Evolutionary conservation across 2,329 filamentous ascomycete species (phyloP), one percentile per base, ranked within the genome.

Genomic region (Colletotrichum simmondsii): DNA sequence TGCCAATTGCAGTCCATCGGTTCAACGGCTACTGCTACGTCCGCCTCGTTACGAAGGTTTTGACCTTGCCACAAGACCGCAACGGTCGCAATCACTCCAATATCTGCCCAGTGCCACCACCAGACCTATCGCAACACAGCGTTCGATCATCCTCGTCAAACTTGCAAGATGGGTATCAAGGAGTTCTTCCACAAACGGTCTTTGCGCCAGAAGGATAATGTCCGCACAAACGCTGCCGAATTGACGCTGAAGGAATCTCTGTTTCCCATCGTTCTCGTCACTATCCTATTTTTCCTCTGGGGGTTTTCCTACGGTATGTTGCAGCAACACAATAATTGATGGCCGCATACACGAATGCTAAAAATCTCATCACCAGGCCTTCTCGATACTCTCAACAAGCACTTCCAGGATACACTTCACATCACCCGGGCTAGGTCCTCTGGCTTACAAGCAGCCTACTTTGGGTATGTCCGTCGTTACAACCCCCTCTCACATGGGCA

Each of bases 221-320:
- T 80, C 73, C 79, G 81, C 57, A 87, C 85, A 19, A 82, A 78
- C 61, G 85, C 85, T 1, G 84, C 85, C 10, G 83, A 93, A 80
- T 84, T 94, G 74, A 93, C 91, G 0, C 79, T 94, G 35, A 85
- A 90, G 65, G 87, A 93, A 77, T 94, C 92, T 14, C 85, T 94
- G 65, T 88, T 89, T 76, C 93, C 92, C 3, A 86, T 94, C 58
- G 84, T 85, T 67, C 86, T 95, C 5, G 92, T 94, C 58, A 87
- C 85, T 7, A 79, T 83, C 30, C 68, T 75, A 19, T 75, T 75
- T 62, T 75, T 75, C 30, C 74, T 75, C 8, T 75, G 74, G 74
- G 74, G 74, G 2, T 75, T 75, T 46, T 74, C 74, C 12, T 75
- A 75, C 65, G 74, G 74, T 73, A 26, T n/a, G 49, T 49, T 5